phyloP scores from a whole-genome alignment of 148 eudicot genomes.

The Camellia japonica region DNA sequence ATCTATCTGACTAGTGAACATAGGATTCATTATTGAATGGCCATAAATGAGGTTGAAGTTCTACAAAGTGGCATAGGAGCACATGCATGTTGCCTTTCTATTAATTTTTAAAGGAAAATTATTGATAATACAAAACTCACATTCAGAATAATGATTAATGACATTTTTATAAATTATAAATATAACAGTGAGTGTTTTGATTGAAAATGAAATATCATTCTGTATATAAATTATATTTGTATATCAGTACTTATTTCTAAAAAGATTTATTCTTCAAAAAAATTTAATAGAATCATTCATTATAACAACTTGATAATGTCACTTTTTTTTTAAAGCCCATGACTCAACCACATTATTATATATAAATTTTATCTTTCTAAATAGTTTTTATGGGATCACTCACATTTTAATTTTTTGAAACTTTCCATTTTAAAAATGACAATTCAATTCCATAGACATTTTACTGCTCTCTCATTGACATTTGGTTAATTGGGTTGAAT shows the following conservation, averaged over 20 bases:
- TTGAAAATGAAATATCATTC: no score
- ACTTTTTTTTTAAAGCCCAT: no score
- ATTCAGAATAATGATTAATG: no score
- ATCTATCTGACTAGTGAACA: not conserved
- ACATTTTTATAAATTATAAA: no score
- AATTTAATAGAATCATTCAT: no score
- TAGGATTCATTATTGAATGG: conserved; percentile 4
- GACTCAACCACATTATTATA: no score
- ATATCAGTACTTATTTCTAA: no score
- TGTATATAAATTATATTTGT: no score
- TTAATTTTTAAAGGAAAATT: not conserved
- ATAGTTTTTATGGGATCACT: not conserved
- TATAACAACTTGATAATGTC: no score
- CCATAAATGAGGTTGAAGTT: conserved; percentile 4
- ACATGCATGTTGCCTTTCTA: conserved; percentile 15
- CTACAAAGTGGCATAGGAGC: conserved; percentile 10
- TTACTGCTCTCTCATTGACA: not conserved
- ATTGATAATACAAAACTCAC: no score
- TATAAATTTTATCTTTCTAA: not conserved
- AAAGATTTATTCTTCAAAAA: no score
- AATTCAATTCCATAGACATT: not conserved
- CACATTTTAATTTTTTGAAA: not conserved
- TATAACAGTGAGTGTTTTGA: no score
- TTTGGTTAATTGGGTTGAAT: not conserved
- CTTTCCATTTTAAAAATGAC: conserved; percentile 7